Evolutionary conservation across 1,139 yeast species (phyloP).

Genomic region (Blastobotrys proliferans): DNA sequence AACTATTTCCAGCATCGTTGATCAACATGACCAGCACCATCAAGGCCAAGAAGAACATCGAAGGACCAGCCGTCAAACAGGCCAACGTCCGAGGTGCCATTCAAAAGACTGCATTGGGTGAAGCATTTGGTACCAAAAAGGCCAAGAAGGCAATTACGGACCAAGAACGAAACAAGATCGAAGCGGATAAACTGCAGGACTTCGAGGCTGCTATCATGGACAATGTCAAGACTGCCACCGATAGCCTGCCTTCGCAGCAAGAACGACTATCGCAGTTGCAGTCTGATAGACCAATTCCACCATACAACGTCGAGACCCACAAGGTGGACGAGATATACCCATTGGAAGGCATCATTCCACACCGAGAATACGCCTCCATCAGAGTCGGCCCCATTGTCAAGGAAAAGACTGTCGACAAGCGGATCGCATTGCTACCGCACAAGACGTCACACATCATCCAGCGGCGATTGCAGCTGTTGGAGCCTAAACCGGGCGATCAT

Average conservation of each 20-base stretch:
- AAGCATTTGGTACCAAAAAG: constrained; percentile 94
- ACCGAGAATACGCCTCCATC: constrained; percentile 58
- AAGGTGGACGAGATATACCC: constrained; percentile 81
- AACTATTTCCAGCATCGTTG: constrained; percentile 60
- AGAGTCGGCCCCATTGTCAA: constrained; percentile 55
- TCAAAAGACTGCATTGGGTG: constrained; percentile 82
- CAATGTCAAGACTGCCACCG: constrained; percentile 66
- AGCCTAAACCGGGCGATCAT: constrained; percentile 36
- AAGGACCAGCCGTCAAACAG: constrained; percentile 57
- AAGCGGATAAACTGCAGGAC: constrained; percentile 71
- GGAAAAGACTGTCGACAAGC: constrained; percentile 47
- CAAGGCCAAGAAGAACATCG: constrained; percentile 34
- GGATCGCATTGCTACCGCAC: constrained; percentile 60
- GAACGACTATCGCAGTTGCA: constrained; percentile 52
- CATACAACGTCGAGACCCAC: constrained; percentile 69
- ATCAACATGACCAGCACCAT: constrained; percentile 48
- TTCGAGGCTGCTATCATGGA: constrained; percentile 80
- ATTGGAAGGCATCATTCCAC: constrained; percentile 62
- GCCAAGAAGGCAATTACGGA: constrained; percentile 88
- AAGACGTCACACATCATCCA: constrained; percentile 52
- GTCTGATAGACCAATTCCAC: constrained; percentile 78
- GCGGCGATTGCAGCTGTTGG: constrained; percentile 42
- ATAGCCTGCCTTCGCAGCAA: constrained; percentile 64
- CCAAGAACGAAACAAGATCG: constrained; percentile 78
- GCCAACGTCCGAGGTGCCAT: constrained; percentile 37